Evolutionary conservation across 108 stramenopile species (phyloP), one percentile per base, ranked within the genome.

Genomic region (Aurantiochytrium sp.): DNA sequence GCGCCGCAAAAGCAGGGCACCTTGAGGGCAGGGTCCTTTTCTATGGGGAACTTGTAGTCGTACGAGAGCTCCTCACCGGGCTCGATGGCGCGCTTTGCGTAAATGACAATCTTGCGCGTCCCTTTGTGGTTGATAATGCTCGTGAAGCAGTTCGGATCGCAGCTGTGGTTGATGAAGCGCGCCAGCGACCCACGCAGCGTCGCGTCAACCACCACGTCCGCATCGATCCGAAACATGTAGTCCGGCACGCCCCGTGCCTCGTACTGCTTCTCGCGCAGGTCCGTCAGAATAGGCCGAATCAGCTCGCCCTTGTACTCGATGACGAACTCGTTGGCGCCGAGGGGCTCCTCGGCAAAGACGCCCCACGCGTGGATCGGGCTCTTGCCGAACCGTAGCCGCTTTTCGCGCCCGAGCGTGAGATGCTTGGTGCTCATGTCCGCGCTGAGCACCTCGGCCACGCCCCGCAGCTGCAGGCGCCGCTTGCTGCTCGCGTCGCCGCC

Each of bases 31-130:
- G 45, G 37, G 10, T 96, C 97, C 39, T 94, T 89, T 68, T 96
- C 96, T 8, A 95, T 89, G 53, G 96, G 95, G 85, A 99, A 99
- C 87, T 97, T 97, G 93, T 99, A 99, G 90, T 99, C 97, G 88
- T 99, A 99, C 55, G 93, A 95, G 37, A 99, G 93, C 92, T 99
- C 98, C 92, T 98, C 96, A 34, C 98, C 98, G 27, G 91, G 87
- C 24, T 54, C 39, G 48, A 99, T 96, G 65, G 94, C 91, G 81
- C 94, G 93, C 92, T 96, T 95, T 19, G 98, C 95, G 87, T 96
- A 97, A 53, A 99, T 95, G 19, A 96, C 96, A 52, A 97, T 55
- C 88, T 88, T 22, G 30, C 31, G 42, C 50, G 81, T 90, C 27
- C 94, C 94, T 68, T 95, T 92, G 15, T 94, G 81, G 6, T 93